Percentiles rank a stretch among this genome's conserved stretches.
Conservation (phyloP, 1,284 basidiomycete species). For the Irpex sp. region DNA sequence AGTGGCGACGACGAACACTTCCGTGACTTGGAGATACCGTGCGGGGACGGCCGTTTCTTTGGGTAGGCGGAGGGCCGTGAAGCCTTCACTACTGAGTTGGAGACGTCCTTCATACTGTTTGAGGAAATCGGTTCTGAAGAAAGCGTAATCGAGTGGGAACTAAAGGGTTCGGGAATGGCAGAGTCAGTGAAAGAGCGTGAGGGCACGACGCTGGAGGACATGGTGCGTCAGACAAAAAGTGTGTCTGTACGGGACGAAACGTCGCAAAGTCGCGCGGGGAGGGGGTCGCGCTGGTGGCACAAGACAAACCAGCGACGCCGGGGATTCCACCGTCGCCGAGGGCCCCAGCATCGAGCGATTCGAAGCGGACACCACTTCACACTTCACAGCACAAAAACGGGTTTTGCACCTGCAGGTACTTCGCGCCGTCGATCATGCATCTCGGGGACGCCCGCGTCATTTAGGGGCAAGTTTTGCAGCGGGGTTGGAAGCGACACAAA, state of each 20-base stretch:
- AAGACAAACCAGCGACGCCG: constrained; percentile 1
- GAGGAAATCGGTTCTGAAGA: constrained; percentile 35
- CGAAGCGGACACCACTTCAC: background rate
- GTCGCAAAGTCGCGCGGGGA: background rate
- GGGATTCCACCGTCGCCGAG: background rate
- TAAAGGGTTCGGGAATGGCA: constrained; percentile 29
- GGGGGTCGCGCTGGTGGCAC: background rate
- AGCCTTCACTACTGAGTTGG: constrained; percentile 48
- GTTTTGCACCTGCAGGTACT: constrained; percentile 1
- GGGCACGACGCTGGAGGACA: constrained; percentile 7
- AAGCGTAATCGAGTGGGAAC: constrained; percentile 40
- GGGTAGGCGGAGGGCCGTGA: constrained; percentile 66
- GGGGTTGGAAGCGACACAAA: background rate
- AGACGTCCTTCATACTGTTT: constrained; percentile 71
- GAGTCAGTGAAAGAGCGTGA: constrained; percentile 18
- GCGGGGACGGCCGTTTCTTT: constrained; percentile 78
- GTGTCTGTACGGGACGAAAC: background rate
- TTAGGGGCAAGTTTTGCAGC: constrained; percentile 3
- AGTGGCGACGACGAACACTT: constrained; percentile 39
- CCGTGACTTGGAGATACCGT: constrained; percentile 66
- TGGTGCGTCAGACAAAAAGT: constrained; percentile 8
- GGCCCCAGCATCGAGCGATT: background rate
- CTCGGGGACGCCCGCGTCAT: constrained; percentile 8
- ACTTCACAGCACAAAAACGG: background rate
- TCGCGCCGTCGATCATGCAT: constrained; percentile 12